Evolutionary conservation across 2,329 filamentous ascomycete genomes (phyloP).

Genomic region (Sarocladium strictum): DNA sequence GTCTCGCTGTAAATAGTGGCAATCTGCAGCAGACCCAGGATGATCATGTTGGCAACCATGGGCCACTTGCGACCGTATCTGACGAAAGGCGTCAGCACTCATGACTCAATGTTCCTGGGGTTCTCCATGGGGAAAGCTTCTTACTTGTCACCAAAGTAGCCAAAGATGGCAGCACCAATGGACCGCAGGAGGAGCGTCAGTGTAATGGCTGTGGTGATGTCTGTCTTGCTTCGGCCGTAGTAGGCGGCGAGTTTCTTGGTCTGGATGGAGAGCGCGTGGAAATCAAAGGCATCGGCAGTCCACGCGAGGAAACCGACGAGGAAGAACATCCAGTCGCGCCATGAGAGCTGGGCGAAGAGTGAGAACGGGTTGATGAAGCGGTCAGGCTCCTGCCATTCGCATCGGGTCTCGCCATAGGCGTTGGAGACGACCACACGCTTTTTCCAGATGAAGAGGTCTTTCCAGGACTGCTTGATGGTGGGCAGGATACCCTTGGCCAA

Average conservation of each 20-base stretch:
- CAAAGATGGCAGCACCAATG: slow-evolving; percentile 69
- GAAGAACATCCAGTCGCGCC: slow-evolving; percentile 69
- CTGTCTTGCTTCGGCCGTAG: slow-evolving; percentile 49
- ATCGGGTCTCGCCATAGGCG: slow-evolving; percentile 55
- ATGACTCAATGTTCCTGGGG: no score
- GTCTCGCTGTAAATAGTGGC: slow-evolving; percentile 71
- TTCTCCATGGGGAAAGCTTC: no score
- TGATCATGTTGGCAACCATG: slow-evolving; percentile 74
- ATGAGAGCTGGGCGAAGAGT: slow-evolving; percentile 57
- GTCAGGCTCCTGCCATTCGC: slow-evolving; percentile 63
- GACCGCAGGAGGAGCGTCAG: slow-evolving; percentile 69
- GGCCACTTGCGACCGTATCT: slow-evolving; percentile 70
- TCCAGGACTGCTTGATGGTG: slow-evolving; percentile 57
- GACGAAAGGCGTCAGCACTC: neutral
- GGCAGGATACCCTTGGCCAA: slow-evolving; percentile 59
- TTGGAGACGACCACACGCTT: slow-evolving; percentile 64
- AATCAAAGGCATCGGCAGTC: slow-evolving; percentile 80
- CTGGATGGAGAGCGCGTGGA: slow-evolving; percentile 74
- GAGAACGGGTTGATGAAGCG: slow-evolving; percentile 65
- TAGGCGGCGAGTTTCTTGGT: slow-evolving; percentile 60
- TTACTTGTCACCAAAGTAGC: slow-evolving; percentile 68
- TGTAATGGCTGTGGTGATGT: slow-evolving; percentile 70
- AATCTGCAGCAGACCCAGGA: slow-evolving; percentile 61
- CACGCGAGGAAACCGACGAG: slow-evolving; percentile 68
- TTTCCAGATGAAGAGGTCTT: slow-evolving; percentile 67